phyloP scores from a whole-genome alignment of 768 basidiomycete genomes.

The Hebeloma cylindrosporum region DNA sequence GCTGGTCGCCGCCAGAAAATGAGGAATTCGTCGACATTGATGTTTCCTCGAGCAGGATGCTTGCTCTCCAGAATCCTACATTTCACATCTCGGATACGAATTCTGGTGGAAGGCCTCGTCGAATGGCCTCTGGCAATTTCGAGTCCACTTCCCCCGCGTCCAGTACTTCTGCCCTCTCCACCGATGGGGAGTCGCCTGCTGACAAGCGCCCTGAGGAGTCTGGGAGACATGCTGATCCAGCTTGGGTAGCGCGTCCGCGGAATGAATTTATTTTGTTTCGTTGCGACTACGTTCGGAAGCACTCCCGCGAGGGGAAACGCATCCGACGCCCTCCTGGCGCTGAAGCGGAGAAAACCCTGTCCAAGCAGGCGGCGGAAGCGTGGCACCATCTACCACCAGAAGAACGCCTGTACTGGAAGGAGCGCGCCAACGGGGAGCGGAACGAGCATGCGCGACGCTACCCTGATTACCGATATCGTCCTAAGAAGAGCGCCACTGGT shows the following conservation, averaged over 20 bases:
- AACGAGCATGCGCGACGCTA: slow-evolving; percentile 55
- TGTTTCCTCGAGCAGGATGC: slow-evolving; percentile 13
- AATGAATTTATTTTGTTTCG: slow-evolving; percentile 77
- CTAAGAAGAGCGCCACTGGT: slow-evolving; percentile 40
- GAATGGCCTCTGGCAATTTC: slow-evolving; percentile 13
- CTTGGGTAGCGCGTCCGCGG: slow-evolving; percentile 65
- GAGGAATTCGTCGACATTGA: slow-evolving; percentile 28
- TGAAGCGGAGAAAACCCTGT: slow-evolving; percentile 54
- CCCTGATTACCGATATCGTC: slow-evolving; percentile 66
- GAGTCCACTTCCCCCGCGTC: slow-evolving; percentile 19
- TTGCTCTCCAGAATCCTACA: slow-evolving; percentile 21
- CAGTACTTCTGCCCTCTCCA: slow-evolving; percentile 25
- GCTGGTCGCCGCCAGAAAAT: slow-evolving; percentile 33
- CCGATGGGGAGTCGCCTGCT: slow-evolving; percentile 18
- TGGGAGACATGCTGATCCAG: slow-evolving; percentile 43
- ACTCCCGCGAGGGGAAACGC: slow-evolving; percentile 39
- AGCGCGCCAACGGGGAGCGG: slow-evolving; percentile 55
- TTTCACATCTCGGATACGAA: slow-evolving; percentile 27
- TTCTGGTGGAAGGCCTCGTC: slow-evolving; percentile 11
- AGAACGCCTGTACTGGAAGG: slow-evolving; percentile 50
- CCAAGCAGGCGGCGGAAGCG: slow-evolving; percentile 74
- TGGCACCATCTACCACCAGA: slow-evolving; percentile 60
- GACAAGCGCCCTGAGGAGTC: slow-evolving; percentile 9
- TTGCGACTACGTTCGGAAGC: slow-evolving; percentile 56
- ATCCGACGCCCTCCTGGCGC: slow-evolving; percentile 35